Percentiles rank a stretch among this genome's conserved stretches.
Conservation (phyloP, 208 protist species). For the Porcisia deanei region DNA sequence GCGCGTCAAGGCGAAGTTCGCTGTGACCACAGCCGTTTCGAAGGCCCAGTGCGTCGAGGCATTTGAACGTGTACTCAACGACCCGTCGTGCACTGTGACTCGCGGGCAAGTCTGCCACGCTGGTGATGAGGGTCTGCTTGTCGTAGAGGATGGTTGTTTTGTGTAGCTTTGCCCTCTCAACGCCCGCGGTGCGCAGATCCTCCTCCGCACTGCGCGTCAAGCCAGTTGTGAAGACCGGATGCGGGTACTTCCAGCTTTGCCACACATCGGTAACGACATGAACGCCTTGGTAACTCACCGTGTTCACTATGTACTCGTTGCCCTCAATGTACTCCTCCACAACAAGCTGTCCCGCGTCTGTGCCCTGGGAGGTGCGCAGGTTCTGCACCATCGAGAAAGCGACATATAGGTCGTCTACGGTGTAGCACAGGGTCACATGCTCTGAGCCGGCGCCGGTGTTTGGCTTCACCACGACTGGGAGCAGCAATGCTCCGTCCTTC, state of each 20-base stretch:
- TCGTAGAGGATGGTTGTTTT: slow-evolving; percentile 80
- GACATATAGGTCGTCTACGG: slow-evolving; percentile 41
- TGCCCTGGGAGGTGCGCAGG: slow-evolving; percentile 49
- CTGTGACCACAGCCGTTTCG: slow-evolving; percentile 81
- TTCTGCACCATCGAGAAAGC: slow-evolving; percentile 51
- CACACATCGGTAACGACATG: slow-evolving; percentile 88
- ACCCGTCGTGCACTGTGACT: slow-evolving; percentile 53
- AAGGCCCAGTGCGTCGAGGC: slow-evolving; percentile 74
- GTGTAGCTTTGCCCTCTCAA: slow-evolving; percentile 10
- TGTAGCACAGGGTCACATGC: slow-evolving; percentile 82
- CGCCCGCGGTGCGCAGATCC: slow-evolving; percentile 8
- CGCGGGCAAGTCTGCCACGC: slow-evolving; percentile 43
- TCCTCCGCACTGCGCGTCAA: slow-evolving; percentile 36
- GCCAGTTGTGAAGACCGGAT: slow-evolving; percentile 43
- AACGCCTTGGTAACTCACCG: slow-evolving; percentile 68
- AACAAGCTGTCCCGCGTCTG: slow-evolving; percentile 56
- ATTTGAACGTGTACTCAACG: slow-evolving; percentile 73
- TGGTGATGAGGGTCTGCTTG: slow-evolving; percentile 60
- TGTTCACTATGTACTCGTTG: slow-evolving; percentile 85
- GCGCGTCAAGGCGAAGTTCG: slow-evolving; percentile 79
- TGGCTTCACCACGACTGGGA: slow-evolving; percentile 88
- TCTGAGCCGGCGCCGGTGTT: slow-evolving; percentile 77
- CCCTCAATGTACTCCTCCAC: slow-evolving; percentile 91
- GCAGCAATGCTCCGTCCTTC: slow-evolving; percentile 34
- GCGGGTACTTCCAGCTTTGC: slow-evolving; percentile 81